Percentiles rank a stretch among this genome's conserved stretches.
Evolutionary conservation across 108 stramenopile genomes (phyloP).

Genomic region (Cyclotella kingstonii): DNA sequence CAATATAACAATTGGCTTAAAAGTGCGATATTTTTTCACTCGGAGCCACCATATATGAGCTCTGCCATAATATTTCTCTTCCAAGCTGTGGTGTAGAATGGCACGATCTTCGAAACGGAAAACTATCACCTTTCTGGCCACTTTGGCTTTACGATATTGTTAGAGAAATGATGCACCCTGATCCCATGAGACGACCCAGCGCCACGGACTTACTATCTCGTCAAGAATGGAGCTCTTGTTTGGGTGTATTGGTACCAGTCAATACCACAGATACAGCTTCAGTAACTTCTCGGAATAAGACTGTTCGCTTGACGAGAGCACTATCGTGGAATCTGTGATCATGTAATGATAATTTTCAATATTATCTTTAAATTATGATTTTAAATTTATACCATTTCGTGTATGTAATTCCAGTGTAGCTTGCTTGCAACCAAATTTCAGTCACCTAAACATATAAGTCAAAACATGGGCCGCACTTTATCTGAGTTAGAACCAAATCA

Average conservation of each 20-base stretch:
- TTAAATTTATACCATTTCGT: too few relatives aligned
- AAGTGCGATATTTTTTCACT: slow-evolving; percentile 72
- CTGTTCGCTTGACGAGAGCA: slow-evolving; percentile 17
- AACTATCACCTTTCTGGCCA: slow-evolving; percentile 31
- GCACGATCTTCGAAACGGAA: slow-evolving; percentile 58
- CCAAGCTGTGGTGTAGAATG: slow-evolving; percentile 61
- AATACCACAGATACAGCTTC: background rate
- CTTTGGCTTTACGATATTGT: slow-evolving; percentile 35
- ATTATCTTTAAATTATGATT: too few relatives aligned
- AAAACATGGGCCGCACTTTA: too few relatives aligned
- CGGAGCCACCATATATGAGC: slow-evolving; percentile 62
- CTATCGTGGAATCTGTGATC: slow-evolving; percentile 13
- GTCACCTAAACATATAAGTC: too few relatives aligned
- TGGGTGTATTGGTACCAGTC: background rate
- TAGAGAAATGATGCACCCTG: slow-evolving; percentile 55
- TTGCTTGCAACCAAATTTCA: too few relatives aligned
- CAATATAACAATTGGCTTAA: background rate
- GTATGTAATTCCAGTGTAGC: too few relatives aligned
- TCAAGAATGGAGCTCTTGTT: slow-evolving; percentile 10
- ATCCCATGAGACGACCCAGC: slow-evolving; percentile 44
- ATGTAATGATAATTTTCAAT: background rate
- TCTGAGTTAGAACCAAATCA: too few relatives aligned
- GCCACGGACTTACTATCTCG: slow-evolving; percentile 46
- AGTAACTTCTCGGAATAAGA: background rate
- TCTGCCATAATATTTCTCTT: slow-evolving; percentile 44